Percentiles rank a stretch among this genome's conserved stretches.
Conservation (phyloP, 345 rosid genomes). For the Viola odorata region DNA sequence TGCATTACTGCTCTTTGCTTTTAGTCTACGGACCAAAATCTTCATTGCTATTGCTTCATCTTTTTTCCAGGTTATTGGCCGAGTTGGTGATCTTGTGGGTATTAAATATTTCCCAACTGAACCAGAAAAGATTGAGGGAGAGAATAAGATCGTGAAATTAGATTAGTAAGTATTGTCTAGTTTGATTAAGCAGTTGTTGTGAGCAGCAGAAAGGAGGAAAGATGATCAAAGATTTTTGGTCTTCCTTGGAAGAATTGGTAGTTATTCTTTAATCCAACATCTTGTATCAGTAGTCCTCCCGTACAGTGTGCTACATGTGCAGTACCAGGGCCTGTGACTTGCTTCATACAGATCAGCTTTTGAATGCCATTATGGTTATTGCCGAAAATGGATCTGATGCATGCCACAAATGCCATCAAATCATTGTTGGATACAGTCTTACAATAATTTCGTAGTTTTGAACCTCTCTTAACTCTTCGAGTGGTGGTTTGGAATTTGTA, state of each 20-base stretch:
- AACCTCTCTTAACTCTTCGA: no score
- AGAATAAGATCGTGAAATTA: conserved; percentile 5
- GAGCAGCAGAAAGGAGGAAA: not conserved
- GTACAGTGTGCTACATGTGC: not conserved
- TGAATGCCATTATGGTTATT: no score
- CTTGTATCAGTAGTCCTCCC: not conserved
- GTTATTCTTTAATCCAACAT: not conserved
- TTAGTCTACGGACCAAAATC: not conserved
- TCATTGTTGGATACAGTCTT: no score
- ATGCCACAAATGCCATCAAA: no score
- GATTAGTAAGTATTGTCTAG: not conserved
- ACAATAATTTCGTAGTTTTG: no score
- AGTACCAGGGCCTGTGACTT: not conserved
- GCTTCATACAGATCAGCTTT: not conserved
- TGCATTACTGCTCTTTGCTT: not conserved
- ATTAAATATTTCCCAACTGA: conserved; percentile 83
- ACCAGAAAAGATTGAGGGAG: conserved; percentile 34
- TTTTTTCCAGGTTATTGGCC: conserved; percentile 56
- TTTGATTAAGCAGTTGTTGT: not conserved
- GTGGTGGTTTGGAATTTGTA: no score
- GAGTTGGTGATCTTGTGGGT: conserved; percentile 72
- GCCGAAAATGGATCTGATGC: no score
- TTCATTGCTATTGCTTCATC: not conserved
- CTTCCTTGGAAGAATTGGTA: not conserved
- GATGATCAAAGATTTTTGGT: not conserved